Evolutionary conservation across 192 early-diverging fungal species (phyloP), one percentile per base, ranked within the genome.

Genomic region (Backusella westeae): DNA sequence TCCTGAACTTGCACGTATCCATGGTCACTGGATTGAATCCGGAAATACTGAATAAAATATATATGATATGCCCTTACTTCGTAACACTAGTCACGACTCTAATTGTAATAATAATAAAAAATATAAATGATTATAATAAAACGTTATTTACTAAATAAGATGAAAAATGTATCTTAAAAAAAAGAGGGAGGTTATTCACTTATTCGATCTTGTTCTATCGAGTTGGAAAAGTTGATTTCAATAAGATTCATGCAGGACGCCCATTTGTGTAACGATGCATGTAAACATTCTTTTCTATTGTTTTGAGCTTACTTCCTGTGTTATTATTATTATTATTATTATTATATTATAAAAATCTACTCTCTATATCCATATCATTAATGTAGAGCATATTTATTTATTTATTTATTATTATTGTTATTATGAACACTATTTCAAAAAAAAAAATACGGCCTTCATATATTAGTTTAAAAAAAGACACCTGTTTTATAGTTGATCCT

Each of bases 1-100:
- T 15, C 89, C 89, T 4, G 89, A 93, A 68, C 80, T 96, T 70
- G 84, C 92, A 49, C 52, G 70, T 71, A 82, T 86, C 39, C 95
- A 96, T 83, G 80, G 85, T 9, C 72, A 72, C 35, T 96, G 93
- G 94, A 93, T 78, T 39, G 56, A 59, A 34, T 75, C 73, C 41
- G 80, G 74, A 23, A 44, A 67, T 21, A 74, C 74, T 39, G 59
- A 72, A 41, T 71, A 71, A 71, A 14, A 68, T 44, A 44, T 44
- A 67, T n/a, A 19, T n/a, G 5, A 23, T 21, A 9, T 29, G 21
- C 26, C 14, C 14, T 66, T 66, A 34, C 34, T 17, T 34, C 10
- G 26, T 34, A 32, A n/a, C 21, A 53, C 7, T 53, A 53, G 52
- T 9, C n/a, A 8, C 12, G 1, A 44, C 14, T 14, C 9, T 44